Conservation (phyloP, 257 asterid species). For the Anisodus acutangulus region DNA sequence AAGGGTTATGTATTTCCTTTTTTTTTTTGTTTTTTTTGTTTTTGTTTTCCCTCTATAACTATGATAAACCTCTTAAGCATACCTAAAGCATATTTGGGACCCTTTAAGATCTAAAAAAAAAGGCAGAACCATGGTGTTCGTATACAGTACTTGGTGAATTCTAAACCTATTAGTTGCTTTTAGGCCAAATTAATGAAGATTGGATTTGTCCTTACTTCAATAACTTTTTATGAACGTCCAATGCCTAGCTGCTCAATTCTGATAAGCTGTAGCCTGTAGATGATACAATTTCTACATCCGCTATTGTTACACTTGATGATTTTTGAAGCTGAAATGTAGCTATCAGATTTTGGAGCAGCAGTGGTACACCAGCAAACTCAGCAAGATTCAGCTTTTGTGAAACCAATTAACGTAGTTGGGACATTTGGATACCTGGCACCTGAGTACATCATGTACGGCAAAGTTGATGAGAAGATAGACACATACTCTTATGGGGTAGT, state of each 20-base stretch:
- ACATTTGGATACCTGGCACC: constrained; percentile 83
- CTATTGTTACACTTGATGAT: not conserved
- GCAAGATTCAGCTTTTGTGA: constrained; percentile 40
- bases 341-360: constrained; percentile 82
- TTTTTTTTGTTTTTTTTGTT: no score
- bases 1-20: not conserved
- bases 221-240: not conserved
- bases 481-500: constrained; percentile 84
- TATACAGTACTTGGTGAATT: not conserved
- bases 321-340: constrained; percentile 42
- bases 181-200: not conserved
- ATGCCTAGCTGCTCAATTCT: not conserved
- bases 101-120: not conserved
- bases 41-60: not conserved
- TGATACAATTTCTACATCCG: not conserved
- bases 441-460: constrained; percentile 81
- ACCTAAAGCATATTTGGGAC: not conserved
- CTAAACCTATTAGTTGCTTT: not conserved
- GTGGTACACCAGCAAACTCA: constrained; percentile 42
- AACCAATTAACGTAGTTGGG: constrained; percentile 56
- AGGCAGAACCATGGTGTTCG: not conserved
- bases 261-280: constrained; percentile 15
- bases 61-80: constrained; percentile 11
- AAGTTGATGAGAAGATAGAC: constrained; percentile 86
- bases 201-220: constrained; percentile 24